Conservation (phyloP, 1,284 basidiomycete species). For the Melampsora americana region DNA sequence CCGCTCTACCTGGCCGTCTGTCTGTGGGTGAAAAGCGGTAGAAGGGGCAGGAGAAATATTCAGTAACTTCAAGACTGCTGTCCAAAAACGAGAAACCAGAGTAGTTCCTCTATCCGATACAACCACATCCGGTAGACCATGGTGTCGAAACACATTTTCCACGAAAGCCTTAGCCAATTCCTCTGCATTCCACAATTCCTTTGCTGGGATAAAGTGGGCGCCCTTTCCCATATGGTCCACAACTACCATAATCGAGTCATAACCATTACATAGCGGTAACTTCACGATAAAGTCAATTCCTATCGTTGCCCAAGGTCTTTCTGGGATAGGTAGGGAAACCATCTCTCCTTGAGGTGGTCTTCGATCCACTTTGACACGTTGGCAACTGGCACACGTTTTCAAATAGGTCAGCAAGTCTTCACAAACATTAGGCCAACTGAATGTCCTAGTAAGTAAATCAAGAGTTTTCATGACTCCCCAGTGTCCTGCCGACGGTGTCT, state of each 20-base stretch:
- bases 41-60: constrained; percentile 50
- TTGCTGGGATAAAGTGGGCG: constrained; percentile 20
- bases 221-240: constrained; percentile 46
- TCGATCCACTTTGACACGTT: background rate
- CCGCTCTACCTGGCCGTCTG: constrained; percentile 13
- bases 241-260: constrained; percentile 48
- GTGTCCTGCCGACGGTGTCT: constrained; percentile 5
- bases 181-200: background rate
- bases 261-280: constrained; percentile 34
- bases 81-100: constrained; percentile 52
- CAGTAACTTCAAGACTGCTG: background rate
- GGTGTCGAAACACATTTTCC: constrained; percentile 12
- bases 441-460: background rate
- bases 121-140: constrained; percentile 52
- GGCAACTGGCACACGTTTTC: constrained; percentile 19
- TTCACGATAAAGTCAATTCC: constrained; percentile 47
- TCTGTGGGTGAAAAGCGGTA: constrained; percentile 21
- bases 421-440: constrained; percentile 15
- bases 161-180: constrained; percentile 8
- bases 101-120: constrained; percentile 54
- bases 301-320: constrained; percentile 44
- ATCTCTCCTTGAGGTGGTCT: constrained; percentile 2
- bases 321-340: constrained; percentile 6
- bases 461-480: constrained; percentile 7
- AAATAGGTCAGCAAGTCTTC: constrained; percentile 1